Evolutionary conservation across 352 stramenopile genomes (phyloP).

Genomic region (Phytophthora brassicae): DNA sequence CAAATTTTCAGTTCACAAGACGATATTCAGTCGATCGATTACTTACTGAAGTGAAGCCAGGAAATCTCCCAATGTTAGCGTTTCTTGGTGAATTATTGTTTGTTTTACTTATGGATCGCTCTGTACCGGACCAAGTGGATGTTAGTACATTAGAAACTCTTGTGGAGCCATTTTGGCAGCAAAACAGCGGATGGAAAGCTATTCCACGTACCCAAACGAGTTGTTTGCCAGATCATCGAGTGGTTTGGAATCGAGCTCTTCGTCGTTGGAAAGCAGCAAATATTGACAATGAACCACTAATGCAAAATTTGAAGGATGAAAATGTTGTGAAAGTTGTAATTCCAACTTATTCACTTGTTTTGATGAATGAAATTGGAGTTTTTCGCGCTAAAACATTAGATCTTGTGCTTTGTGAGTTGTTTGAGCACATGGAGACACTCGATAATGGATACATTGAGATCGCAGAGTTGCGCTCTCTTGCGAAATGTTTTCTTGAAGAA

Average conservation of each 20-base stretch:
- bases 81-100: conserved; percentile 60
- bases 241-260: conserved; percentile 71
- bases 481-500: conserved; percentile 35
- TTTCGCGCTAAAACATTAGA: conserved; percentile 42
- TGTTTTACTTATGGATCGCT: conserved; percentile 40
- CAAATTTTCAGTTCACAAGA: conserved; percentile 45
- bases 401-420: conserved; percentile 59
- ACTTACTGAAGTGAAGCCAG: conserved; percentile 38
- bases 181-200: conserved; percentile 19
- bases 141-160: conserved; percentile 34
- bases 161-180: conserved; percentile 57
- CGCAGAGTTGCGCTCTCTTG: conserved; percentile 62
- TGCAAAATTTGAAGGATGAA: too few species aligned
- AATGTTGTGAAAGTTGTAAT: background rate
- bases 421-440: conserved; percentile 66
- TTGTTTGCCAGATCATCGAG: conserved; percentile 39
- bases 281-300: background rate
- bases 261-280: conserved; percentile 50
- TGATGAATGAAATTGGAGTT: conserved; percentile 17
- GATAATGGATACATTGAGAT: conserved; percentile 72
- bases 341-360: background rate
- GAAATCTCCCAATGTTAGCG: conserved; percentile 36
- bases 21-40: conserved; percentile 52
- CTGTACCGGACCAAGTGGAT: conserved; percentile 25
- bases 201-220: conserved; percentile 24